Evolutionary conservation across 2,329 filamentous ascomycete genomes (phyloP), one percentile per base, ranked within the genome.

Genomic region (Ascochyta pisi): DNA sequence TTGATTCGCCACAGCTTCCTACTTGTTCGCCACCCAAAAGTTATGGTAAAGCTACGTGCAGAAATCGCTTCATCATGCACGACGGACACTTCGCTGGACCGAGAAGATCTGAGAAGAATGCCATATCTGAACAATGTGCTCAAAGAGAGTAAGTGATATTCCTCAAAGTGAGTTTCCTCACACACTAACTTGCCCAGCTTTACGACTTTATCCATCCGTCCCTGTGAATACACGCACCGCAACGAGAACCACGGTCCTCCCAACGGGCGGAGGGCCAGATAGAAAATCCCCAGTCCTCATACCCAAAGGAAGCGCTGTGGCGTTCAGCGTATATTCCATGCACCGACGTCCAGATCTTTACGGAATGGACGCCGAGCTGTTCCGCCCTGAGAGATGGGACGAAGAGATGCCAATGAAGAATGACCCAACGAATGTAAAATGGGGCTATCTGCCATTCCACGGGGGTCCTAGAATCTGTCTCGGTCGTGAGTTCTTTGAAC

Each of bases 351-450:
- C 49, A 12, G 68, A 72, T 37, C 49, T 75, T 7, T 76, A 63
- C 58, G 73, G 73, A 1, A 16, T 49, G 3, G 72, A 76, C 48
- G 68, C 71, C 0, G 49, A 67, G 1, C 53, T 47, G 5, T 76
- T 75, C 41, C 46, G 54, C 15, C 74, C 74, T 1, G 63, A 65
- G 15, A 60, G 74, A 12, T 76, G 73, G 74, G 68, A 75, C 15
- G 57, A 60, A 41, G 34, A 12, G n/a, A 6, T 34, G 7, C 19
- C 46, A 24, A 33, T 10, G 9, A 33, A 33, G 9, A 19, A 19
- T 19, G 19, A 19, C 19, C 19, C 19, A 19, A 19, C 19, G 19
- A 33, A 33, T 9, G 29, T 33, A 4, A 61, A 62, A 1, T 71
- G 66, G 67, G 61, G 29, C 2, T 71, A 65, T 48, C 26, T 70